phyloP scores from a whole-genome alignment of 345 rosid genomes.

The Citropsis articulata region DNA sequence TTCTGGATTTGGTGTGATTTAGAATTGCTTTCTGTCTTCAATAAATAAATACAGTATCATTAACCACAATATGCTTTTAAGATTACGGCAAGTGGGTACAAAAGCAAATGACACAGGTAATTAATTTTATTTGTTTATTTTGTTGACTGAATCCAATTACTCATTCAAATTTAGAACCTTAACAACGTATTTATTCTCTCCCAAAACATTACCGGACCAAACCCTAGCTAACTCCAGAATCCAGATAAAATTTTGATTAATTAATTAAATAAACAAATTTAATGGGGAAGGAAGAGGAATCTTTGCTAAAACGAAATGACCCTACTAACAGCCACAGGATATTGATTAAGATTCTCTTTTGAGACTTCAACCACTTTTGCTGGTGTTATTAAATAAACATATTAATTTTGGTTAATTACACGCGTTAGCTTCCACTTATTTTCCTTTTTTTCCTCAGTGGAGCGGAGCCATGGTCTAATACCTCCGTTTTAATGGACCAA shows the following conservation, averaged over 20 bases:
- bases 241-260: background rate
- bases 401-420: background rate
- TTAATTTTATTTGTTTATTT: background rate
- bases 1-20: background rate
- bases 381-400: background rate
- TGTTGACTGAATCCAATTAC: background rate
- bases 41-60: background rate
- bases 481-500: background rate
- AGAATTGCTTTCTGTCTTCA: background rate
- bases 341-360: constrained; percentile 1
- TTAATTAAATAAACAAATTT: background rate
- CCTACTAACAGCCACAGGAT: constrained; percentile 4
- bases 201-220: constrained; percentile 7
- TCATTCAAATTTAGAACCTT: background rate
- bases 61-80: background rate
- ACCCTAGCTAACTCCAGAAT: background rate
- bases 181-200: background rate
- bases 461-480: background rate
- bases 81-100: background rate
- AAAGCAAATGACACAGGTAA: background rate
- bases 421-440: background rate
- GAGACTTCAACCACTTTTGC: background rate
- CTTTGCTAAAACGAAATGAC: background rate
- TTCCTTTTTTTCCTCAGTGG: background rate
- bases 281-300: background rate